A percentile compares a stretch with the other conserved stretches of the same genome.
Evolutionary conservation across 1,139 yeast species (phyloP).

Genomic region (Pichia sp.): DNA sequence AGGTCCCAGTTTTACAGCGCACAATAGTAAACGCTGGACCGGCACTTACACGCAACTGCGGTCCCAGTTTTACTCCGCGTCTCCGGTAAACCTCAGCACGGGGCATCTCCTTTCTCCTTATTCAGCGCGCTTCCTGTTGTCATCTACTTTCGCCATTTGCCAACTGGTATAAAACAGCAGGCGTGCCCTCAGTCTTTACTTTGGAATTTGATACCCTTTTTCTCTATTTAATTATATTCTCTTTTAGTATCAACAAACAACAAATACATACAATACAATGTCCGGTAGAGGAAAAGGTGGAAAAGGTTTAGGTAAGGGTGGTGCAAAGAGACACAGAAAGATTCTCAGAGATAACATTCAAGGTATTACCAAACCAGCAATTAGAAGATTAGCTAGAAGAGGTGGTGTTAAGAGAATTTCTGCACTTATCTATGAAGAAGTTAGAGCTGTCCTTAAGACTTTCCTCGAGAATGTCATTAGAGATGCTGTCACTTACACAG

Average conservation of each 20-base stretch:
- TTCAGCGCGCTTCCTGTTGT: too few relatives aligned
- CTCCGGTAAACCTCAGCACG: too few relatives aligned
- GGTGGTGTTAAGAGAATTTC: slow-evolving; percentile 99
- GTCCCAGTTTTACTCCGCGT: too few relatives aligned
- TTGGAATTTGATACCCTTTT: too few relatives aligned
- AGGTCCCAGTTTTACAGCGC: too few relatives aligned
- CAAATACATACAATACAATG: slow-evolving; percentile 41
- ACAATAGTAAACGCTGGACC: too few relatives aligned
- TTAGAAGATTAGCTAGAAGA: slow-evolving; percentile 99
- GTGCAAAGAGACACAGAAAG: slow-evolving; percentile 99
- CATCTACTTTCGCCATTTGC: too few relatives aligned
- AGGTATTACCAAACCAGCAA: slow-evolving; percentile 99
- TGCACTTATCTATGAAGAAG: slow-evolving; percentile 97
- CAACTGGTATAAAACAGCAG: too few relatives aligned
- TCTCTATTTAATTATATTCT: neutral
- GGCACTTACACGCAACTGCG: too few relatives aligned
- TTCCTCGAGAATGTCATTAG: slow-evolving; percentile 97
- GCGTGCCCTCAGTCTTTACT: too few relatives aligned
- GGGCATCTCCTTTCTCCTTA: too few relatives aligned
- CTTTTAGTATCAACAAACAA: slow-evolving; percentile 6
- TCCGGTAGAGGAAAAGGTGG: slow-evolving; percentile 99
- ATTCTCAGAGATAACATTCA: slow-evolving; percentile 98
- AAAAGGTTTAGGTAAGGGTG: slow-evolving; percentile 98
- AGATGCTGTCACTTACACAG: slow-evolving; percentile 99
- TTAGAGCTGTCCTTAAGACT: slow-evolving; percentile 92